Evolutionary conservation across 2,329 filamentous ascomycete genomes (phyloP), one percentile per base, ranked within the genome.

Genomic region (Alternaria triticina): DNA sequence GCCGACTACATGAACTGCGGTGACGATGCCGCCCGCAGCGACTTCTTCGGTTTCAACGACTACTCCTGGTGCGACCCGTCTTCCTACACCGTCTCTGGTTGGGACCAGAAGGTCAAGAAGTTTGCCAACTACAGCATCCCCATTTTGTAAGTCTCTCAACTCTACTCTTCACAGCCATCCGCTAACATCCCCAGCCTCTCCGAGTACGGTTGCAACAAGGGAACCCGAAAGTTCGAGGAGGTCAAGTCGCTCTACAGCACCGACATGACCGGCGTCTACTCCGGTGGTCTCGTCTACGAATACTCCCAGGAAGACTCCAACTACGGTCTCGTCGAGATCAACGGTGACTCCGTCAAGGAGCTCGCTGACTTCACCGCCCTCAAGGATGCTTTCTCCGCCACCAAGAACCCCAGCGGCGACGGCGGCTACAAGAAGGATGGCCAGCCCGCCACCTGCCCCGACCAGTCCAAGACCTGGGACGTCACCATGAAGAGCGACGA

Each of bases 1-100:
- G 94, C 94, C 51, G 77, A 90, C 57, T 97, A 96, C 86, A 93
- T 97, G 89, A 97, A 97, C 87, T 97, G 94, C 78, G 94, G 94
- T 65, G 84, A 88, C 58, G 92, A 95, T 52, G 90, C 94, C 68
- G 89, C 91, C 83, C 90, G 94, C 71, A 92, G 90, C 73, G 94
- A 97, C 82, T 95, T 95, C 84, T 95, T 94, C 75, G 91, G 90
- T 64, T 94, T 94, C 83, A 96, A 96, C 83, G 92, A 95, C 82
- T 95, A 95, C 83, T 94, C 92, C 3, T 95, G 90, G 91, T 95
- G 92, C 81, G 90, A 88, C 74, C 86, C 90, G 67, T 90, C 89
- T 50, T 85, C 88, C 70, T 94, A 91, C 83, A 79, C 81, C 50
- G 84, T 82, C 49, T 90, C 94, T 44, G 93, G 92, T 70, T 97